phyloP scores from a whole-genome alignment of 306 rosid species.

The Cotoneaster glaucophyllus region DNA sequence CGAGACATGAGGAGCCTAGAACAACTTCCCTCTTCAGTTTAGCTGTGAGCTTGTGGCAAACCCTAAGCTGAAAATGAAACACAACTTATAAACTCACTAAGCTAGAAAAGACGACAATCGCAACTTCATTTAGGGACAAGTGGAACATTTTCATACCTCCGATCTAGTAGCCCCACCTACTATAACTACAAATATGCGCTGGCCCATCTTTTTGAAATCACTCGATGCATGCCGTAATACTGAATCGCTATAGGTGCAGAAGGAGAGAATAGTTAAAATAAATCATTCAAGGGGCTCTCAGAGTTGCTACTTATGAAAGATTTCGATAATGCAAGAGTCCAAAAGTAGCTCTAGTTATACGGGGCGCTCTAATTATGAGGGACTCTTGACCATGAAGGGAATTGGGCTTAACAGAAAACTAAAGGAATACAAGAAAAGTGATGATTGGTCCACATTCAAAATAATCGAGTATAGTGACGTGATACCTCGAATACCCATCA shows the following conservation, averaged over 20 bases:
- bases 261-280: slow-evolving; percentile 1
- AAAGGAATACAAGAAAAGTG: no score
- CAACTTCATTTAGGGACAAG: not conserved
- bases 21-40: slow-evolving; percentile 83
- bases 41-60: slow-evolving; percentile 84
- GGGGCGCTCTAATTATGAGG: not conserved
- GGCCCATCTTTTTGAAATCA: slow-evolving; percentile 87
- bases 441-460: no score
- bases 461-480: not conserved
- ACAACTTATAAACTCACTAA: slow-evolving; percentile 6
- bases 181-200: slow-evolving; percentile 78
- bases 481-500: slow-evolving; percentile 92
- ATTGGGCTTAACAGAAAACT: not conserved
- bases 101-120: not conserved
- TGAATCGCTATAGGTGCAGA: slow-evolving; percentile 55
- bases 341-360: not conserved
- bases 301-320: not conserved
- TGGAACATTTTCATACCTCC: slow-evolving; percentile 47
- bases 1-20: slow-evolving; percentile 83
- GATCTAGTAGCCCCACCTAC: slow-evolving; percentile 98
- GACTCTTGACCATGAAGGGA: not conserved
- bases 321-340: not conserved
- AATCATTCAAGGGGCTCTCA: not conserved
- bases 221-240: slow-evolving; percentile 76
- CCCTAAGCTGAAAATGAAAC: slow-evolving; percentile 67